A percentile compares a stretch with the other conserved stretches of the same genome.
Conservation (phyloP, 345 rosid species). For the Heritiera littoralis region DNA sequence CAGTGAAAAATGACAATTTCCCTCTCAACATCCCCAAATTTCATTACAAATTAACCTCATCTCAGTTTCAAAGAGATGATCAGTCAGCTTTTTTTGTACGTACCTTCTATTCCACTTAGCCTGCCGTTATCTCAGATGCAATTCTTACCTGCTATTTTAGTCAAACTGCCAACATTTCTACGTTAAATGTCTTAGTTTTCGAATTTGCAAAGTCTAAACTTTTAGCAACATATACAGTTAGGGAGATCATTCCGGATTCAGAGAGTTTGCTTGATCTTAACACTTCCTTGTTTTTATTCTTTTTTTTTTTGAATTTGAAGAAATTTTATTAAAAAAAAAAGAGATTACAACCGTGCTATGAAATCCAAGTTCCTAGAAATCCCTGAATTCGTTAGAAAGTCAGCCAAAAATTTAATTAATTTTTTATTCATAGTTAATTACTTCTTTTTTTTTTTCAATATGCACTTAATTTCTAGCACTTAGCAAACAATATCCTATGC, state of each 20-base stretch:
- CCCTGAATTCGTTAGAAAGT: too few relatives aligned
- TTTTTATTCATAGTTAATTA: neutral
- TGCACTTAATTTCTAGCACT: neutral
- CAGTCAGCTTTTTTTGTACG: neutral
- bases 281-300: neutral
- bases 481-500: neutral
- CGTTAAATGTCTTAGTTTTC: neutral
- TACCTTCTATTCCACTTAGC: neutral
- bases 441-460: neutral
- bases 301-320: too few relatives aligned
- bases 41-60: neutral
- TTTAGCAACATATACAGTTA: neutral
- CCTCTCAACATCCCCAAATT: neutral
- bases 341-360: too few relatives aligned
- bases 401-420: too few relatives aligned
- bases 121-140: neutral
- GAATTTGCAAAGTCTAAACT: neutral
- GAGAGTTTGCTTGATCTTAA: neutral
- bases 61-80: constrained; percentile 2
- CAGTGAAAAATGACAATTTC: neutral
- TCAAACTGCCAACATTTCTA: constrained; percentile 2
- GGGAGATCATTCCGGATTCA: neutral
- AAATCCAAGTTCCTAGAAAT: too few relatives aligned
- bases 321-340: too few relatives aligned
- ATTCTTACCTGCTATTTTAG: neutral